Evolutionary conservation across 2,329 filamentous ascomycete genomes (phyloP), one percentile per base, ranked within the genome.

Genomic region (Fusarium coffeatum): DNA sequence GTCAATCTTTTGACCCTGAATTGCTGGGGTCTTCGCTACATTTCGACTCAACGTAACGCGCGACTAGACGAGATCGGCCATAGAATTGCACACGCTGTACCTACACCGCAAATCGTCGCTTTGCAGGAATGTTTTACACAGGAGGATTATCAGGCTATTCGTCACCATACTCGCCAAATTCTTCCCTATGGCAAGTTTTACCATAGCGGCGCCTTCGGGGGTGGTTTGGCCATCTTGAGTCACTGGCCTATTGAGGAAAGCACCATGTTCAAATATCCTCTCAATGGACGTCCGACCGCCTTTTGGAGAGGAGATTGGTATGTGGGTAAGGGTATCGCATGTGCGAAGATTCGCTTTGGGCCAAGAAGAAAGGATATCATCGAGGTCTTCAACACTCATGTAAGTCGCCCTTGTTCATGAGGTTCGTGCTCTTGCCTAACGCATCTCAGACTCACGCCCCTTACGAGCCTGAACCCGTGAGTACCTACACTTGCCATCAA

Each of bases 261-360:
- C 79, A 90, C 87, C 75, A 97, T 98, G 93, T 86, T 89, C 72
- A 86, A 85, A 6, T 99, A 98, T 78, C 89, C 93, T n/a, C 86
- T 99, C 55, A 98, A 97, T 79, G 96, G 96, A 20, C 88, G 95
- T 20, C 96, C 96, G 8, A 95, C 94, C 12, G 95, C 95, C 7
- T 97, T 98, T 81, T 98, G 92, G 82, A 87, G 95, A 64, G 96
- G 96, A 13, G 95, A 98, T 80, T 98, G 95, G 93, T 98, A 90
- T 77, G 94, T 98, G 12, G 96, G 96, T 0, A 98, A 98, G 79
- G 96, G 96, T 18, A 90, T 98, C 43, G 96, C 95, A 9, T 92
- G 88, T 76, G 95, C 95, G 4, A 87, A 88, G 68, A 91, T 98
- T 72, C 85, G 92, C 6, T 90, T 92, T 71, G 93, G 93, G 0